Percentiles rank a stretch among this genome's conserved stretches.
phyloP scores from a whole-genome alignment of 345 rosid species.

The Lepidium didymum region DNA sequence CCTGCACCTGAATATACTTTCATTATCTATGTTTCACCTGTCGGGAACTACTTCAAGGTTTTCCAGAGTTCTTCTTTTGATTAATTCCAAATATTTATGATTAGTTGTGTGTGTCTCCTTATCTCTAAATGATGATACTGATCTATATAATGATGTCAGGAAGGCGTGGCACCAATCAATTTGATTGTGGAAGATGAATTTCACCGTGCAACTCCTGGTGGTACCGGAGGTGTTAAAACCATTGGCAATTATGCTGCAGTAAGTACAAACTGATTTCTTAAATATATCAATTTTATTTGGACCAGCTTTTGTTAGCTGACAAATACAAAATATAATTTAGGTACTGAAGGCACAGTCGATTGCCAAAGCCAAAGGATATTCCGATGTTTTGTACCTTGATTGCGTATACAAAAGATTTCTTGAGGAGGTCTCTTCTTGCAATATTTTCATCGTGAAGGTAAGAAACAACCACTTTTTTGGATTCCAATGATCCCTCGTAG shows the following conservation, averaged over 20 bases:
- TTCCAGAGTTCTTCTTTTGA: background rate
- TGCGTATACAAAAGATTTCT: conserved; percentile 26
- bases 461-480: background rate
- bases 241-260: conserved; percentile 96
- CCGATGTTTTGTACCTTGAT: conserved; percentile 33
- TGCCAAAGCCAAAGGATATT: conserved; percentile 31
- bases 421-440: conserved; percentile 34
- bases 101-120: background rate
- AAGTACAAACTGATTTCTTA: conserved; percentile 13
- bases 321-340: background rate
- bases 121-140: background rate
- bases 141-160: conserved; percentile 37
- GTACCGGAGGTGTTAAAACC: conserved; percentile 91
- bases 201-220: conserved; percentile 93
- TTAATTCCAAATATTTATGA: background rate
- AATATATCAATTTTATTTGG: background rate
- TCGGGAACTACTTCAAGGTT: conserved; percentile 96
- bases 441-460: conserved; percentile 33
- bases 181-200: conserved; percentile 28
- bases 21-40: conserved; percentile 85
- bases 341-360: conserved; percentile 30
- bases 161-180: conserved; percentile 60
- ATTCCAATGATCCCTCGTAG: background rate
- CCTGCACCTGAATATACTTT: conserved; percentile 97
- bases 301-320: background rate